Base-by-base conservation (phyloP, 192 early-diverging fungal species). In the Pecoramyces ruminantium region DNA sequence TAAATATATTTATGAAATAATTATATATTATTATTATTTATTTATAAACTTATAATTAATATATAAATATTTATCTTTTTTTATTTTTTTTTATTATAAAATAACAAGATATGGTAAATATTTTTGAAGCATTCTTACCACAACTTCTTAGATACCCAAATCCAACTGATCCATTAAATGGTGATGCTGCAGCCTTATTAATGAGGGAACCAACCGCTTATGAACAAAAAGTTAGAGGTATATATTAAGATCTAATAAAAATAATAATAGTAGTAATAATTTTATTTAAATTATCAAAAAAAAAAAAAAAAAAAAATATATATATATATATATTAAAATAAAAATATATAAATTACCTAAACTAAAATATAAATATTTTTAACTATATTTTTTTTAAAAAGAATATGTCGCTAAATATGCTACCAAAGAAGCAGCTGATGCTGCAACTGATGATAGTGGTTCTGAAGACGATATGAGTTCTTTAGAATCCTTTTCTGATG, bases 141-240 rank as follows among this genome's bases (percentile, higher is more conserved):
- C 98, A 99, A 86, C 88, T 99, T 78, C 86, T 99, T 80, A 90
- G 96, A 67, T 99, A 99, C 84, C 98, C 98, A 58, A 99, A 99
- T 83, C 97, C 98, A n/a, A 97, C 96, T 12, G 98, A 99, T 84
- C 98, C 98, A 30, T 87, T 99, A 78, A 99, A 99, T 83, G 97
- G 98, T 77, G 98, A 99, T 86, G 98, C 98, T 0, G 98, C 98
- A 6, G 95, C 98, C 27, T 85, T 99, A 83, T 85, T 99, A 85
- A 98, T 98, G 96, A 90, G 98, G 27, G 98, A 98, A 79, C 87
- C 95, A 21, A 78, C 90, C 2, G 92, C 91, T 29, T 99, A 99
- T 85, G 96, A 99, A 83, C 79, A 82, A 14, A 97, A 96, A 88
- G 98, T 98, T 29, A 96, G 94, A 88, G 96, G 93, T 94, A 86